Percentiles rank a stretch among this genome's conserved stretches.
phyloP scores from a whole-genome alignment of 2,329 filamentous ascomycete species.

The Colletotrichum abscissum region DNA sequence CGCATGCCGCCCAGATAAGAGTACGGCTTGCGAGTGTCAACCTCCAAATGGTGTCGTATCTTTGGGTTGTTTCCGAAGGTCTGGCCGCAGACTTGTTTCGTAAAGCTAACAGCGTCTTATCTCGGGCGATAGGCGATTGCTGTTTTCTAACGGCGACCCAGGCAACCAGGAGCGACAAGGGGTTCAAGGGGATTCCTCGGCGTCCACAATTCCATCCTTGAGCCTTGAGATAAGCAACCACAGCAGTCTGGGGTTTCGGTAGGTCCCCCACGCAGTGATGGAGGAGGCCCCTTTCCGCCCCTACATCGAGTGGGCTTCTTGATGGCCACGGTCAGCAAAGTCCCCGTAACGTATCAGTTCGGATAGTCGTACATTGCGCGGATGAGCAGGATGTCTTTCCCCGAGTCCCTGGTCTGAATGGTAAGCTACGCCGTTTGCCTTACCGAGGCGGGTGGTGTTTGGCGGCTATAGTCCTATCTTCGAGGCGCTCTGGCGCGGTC shows the following conservation, averaged over 20 bases:
- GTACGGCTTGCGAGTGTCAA: constrained; percentile 2
- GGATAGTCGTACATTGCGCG: background rate
- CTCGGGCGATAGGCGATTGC: background rate
- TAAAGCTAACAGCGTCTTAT: background rate
- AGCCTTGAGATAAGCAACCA: constrained; percentile 20
- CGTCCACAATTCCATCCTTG: background rate
- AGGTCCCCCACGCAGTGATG: background rate
- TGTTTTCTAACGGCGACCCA: background rate
- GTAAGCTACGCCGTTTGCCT: background rate
- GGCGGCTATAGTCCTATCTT: background rate
- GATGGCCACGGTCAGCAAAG: background rate
- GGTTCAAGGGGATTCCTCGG: background rate
- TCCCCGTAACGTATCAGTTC: background rate
- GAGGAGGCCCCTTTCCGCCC: background rate
- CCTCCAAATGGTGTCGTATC: background rate
- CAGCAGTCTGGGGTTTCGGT: background rate
- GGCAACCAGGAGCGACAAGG: background rate
- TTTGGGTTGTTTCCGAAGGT: background rate
- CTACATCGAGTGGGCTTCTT: background rate
- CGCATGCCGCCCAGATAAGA: background rate
- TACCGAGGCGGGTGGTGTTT: background rate
- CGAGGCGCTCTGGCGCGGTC: background rate
- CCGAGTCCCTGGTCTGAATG: background rate
- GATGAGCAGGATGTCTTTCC: background rate
- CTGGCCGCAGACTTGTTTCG: constrained; percentile 8